A percentile compares a stretch with the other conserved stretches of the same genome.
Conservation (phyloP, 208 protist genomes). For the Endotrypanum monterogeii region DNA sequence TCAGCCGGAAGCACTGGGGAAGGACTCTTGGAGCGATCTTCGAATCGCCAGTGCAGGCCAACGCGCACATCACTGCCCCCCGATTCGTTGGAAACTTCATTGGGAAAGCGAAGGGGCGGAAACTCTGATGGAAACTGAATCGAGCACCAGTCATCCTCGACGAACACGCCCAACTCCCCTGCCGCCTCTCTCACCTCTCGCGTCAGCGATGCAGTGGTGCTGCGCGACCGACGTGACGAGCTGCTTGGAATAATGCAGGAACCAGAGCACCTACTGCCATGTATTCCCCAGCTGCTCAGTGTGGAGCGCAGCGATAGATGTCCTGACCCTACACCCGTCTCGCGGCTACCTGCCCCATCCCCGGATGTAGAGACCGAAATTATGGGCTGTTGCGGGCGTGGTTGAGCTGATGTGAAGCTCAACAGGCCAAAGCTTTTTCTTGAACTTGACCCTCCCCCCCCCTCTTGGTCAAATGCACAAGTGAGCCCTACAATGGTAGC, state of each 20-base stretch:
- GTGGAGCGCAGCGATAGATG: slow-evolving; percentile 2
- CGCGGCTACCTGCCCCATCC: background rate
- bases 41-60: background rate
- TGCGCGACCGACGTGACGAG: background rate
- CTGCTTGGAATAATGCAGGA: background rate
- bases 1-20: background rate
- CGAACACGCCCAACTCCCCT: slow-evolving; percentile 1
- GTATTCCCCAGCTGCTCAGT: slow-evolving; percentile 8
- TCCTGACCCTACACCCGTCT: background rate
- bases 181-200: slow-evolving; percentile 3
- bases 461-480: background rate
- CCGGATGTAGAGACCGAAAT: background rate
- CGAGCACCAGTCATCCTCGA: background rate
- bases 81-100: background rate
- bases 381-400: background rate
- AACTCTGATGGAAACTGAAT: background rate
- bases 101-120: background rate
- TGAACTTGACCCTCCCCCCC: background rate
- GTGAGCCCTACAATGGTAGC: slow-evolving; percentile 1
- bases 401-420: background rate
- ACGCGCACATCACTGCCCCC: background rate
- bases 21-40: slow-evolving; percentile 1
- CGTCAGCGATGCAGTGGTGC: slow-evolving; percentile 4
- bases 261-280: background rate
- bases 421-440: background rate